A percentile compares a stretch with the other conserved stretches of the same genome.
These are phyloP conservation scores for Cladorrhinum sp. DNA, from an alignment of 2,329 filamentous ascomycete species.

Conservation along the genomic window DNA sequence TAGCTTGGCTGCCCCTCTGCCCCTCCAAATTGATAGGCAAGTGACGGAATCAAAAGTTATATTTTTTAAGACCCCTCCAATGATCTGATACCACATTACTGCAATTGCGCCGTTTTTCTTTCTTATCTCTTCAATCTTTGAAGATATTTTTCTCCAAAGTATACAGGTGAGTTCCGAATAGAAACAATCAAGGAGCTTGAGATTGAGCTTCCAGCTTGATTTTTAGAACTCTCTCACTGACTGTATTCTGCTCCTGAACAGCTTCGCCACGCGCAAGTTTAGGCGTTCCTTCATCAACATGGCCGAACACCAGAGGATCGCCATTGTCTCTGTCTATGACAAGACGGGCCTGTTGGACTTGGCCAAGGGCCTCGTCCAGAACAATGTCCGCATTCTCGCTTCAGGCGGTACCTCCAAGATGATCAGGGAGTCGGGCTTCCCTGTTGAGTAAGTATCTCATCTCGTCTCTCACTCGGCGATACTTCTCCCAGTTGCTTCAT, in stretches of 20 bases:
- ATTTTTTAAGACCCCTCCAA: conserved; percentile 16
- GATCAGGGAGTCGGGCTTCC: conserved; percentile 94
- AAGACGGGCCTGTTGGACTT: conserved; percentile 94
- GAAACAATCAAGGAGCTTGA: not conserved
- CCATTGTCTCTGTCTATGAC: conserved; percentile 97
- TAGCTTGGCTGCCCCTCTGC: conserved; percentile 3
- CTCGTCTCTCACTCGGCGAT: not conserved
- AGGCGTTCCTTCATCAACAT: conserved; percentile 29
- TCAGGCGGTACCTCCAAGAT: conserved; percentile 94
- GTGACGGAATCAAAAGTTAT: conserved; percentile 6
- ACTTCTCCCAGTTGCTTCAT: not conserved
- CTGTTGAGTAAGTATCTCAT: conserved; percentile 70
- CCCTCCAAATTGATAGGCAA: conserved; percentile 12
- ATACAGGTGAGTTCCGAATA: not conserved
- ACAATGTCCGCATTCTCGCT: conserved; percentile 88
- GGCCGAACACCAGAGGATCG: conserved; percentile 55
- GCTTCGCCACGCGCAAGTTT: conserved; percentile 12
- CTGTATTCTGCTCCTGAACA: conserved; percentile 3
- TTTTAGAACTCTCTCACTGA: conserved; percentile 5
- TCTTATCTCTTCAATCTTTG: not conserved
- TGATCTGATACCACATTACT: conserved; percentile 5
- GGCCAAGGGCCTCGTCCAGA: conserved; percentile 82
- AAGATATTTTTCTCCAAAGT: not conserved
- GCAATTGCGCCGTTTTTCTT: not conserved
- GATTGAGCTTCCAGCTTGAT: not conserved